Base-by-base conservation (phyloP, 108 stramenopile genomes). In the Conticribra weissflogii region DNA sequence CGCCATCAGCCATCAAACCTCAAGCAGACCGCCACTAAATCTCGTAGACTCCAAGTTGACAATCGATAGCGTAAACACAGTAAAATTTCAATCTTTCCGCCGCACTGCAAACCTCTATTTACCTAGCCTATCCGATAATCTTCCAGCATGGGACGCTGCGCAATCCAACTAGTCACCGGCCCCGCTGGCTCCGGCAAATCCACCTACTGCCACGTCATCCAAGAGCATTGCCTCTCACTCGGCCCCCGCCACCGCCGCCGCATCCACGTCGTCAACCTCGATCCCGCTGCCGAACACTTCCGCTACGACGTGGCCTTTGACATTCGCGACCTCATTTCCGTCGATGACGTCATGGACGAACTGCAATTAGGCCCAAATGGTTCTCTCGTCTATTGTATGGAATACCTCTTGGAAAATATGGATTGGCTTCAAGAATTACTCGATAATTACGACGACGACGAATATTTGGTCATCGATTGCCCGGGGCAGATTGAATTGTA, bases 331-430 rank as follows among this genome's bases (percentile, higher is more conserved):
- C 82, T 99, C 30, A 97, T 99, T 58, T 88, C 87, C 5, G 95
- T 96, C 16, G 91, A 96, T 33, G 98, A 99, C 53, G 99, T 98
- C 22, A 98, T 98, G 98, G 96, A 98, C 55, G 98, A 98, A 81
- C 68, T 98, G 57, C 86, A 86, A 17, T 74, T 96, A 2, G 99
- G 99, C 8, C 99, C 99, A 16, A 99, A 99, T 66, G 99, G 99
- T 7, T 93, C 79, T n/a, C 76, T 98, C 49, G 72, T 99, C 1
- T 98, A 98, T 63, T 98, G 99, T 75, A 98, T 98, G 97, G 99
- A 99, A 73, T 98, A 98, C 78, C 68, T 99, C 28, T 49, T 98
- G 41, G 86, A 95, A 34, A 97, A 98, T 60, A 72, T 98, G 66
- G 98, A 99, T 52, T 98, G 98, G 99, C 71, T 99, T 21, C 71